These are phyloP conservation scores for Nothophoma quercina DNA, from an alignment of 2,329 filamentous ascomycete genomes.

Conservation along the genomic window DNA sequence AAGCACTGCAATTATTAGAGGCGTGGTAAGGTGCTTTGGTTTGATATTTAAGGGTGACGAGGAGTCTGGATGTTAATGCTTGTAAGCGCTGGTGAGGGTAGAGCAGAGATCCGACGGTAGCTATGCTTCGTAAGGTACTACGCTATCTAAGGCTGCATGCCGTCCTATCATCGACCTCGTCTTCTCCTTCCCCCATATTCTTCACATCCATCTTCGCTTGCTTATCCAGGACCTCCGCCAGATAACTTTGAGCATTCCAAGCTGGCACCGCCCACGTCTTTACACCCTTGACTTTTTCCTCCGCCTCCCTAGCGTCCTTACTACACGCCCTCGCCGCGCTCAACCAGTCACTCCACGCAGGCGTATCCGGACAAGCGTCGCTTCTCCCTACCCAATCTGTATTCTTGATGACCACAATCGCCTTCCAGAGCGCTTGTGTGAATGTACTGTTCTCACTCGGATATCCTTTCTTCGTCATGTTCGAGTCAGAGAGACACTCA, in stretches of 20 bases:
- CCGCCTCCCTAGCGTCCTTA: no score
- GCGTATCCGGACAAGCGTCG: constrained; percentile 51
- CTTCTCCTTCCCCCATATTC: no score
- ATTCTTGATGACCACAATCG: constrained; percentile 56
- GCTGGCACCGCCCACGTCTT: no score
- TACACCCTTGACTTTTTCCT: no score
- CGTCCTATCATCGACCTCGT: constrained; percentile 14
- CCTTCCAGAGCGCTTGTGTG: constrained; percentile 59
- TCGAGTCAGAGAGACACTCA: constrained; percentile 45
- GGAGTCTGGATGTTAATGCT: constrained; percentile 21
- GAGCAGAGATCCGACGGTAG: constrained; percentile 21
- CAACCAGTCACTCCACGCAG: constrained; percentile 54
- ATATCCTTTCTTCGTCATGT: constrained; percentile 43
- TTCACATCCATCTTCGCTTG: no score
- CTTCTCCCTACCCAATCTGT: constrained; percentile 53
- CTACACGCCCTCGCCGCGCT: constrained; percentile 40
- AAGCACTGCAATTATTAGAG: constrained; percentile 23
- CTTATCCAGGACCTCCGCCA: no score
- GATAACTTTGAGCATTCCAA: no score
- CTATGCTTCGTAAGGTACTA: constrained; percentile 17
- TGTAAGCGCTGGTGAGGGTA: constrained; percentile 13
- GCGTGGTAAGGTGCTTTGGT: constrained; percentile 17
- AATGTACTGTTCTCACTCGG: constrained; percentile 33
- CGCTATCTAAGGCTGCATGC: constrained; percentile 18
- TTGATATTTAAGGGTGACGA: constrained; percentile 17